These are phyloP conservation scores for Vitis hybrid DNA, from an alignment of 177 flowering plant species.

Conservation along the genomic window DNA sequence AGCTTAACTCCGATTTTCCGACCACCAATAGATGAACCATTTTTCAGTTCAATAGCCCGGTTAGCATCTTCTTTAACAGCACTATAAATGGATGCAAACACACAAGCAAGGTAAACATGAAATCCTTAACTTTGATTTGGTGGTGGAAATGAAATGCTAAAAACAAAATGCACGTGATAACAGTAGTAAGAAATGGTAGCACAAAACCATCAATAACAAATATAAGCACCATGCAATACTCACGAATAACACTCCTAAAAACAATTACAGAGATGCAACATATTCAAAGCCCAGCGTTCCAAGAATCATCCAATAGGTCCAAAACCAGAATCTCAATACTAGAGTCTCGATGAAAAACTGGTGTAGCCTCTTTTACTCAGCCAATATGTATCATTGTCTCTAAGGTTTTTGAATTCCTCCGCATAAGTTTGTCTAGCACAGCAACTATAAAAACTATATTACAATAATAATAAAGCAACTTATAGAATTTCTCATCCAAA, in stretches of 20 bases:
- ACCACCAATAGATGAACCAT: conserved; percentile 68
- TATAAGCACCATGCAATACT: not conserved
- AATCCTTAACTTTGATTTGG: not conserved
- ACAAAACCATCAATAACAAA: too few species aligned
- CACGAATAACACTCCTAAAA: not conserved
- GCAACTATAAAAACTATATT: too few species aligned
- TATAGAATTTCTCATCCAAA: too few species aligned
- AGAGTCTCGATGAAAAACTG: too few species aligned
- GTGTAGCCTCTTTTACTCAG: too few species aligned
- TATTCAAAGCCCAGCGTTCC: too few species aligned
- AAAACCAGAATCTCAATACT: too few species aligned
- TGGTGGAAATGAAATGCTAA: not conserved
- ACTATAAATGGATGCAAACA: conserved; percentile 35
- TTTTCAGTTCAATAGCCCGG: conserved; percentile 77
- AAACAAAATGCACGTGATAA: not conserved
- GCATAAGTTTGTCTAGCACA: too few species aligned
- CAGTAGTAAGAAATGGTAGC: not conserved
- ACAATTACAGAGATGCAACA: not conserved
- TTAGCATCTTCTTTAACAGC: conserved; percentile 78
- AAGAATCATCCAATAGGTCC: too few species aligned
- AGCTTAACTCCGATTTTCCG: conserved; percentile 77
- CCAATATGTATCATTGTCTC: too few species aligned
- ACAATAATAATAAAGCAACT: too few species aligned
- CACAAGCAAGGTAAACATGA: not conserved
- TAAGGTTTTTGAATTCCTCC: too few species aligned